Evolutionary conservation across 2,329 filamentous ascomycete species (phyloP).

Genomic region (Domatiomyces catenatus): DNA sequence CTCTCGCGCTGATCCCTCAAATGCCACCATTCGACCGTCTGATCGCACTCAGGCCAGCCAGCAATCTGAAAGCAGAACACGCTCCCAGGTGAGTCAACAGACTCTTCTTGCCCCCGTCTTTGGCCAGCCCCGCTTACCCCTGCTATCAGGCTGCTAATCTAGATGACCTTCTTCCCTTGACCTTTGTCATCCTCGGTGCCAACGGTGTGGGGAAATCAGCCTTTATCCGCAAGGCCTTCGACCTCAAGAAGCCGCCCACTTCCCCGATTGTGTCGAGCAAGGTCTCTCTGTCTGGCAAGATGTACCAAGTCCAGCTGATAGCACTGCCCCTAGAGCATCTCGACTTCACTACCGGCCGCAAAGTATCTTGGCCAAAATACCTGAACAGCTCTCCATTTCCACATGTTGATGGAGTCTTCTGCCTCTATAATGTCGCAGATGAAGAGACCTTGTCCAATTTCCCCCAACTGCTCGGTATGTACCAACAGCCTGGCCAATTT

Average conservation of each 20-base stretch:
- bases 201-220: slow-evolving; percentile 42
- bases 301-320: slow-evolving; percentile 42
- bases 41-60: background rate
- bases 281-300: slow-evolving; percentile 40
- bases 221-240: slow-evolving; percentile 43
- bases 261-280: slow-evolving; percentile 27
- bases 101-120: background rate
- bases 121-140: slow-evolving; percentile 1
- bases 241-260: slow-evolving; percentile 32
- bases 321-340: slow-evolving; percentile 41
- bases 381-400: slow-evolving; percentile 54
- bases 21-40: slow-evolving; percentile 3
- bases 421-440: slow-evolving; percentile 77
- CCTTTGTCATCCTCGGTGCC: slow-evolving; percentile 42
- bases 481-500: background rate
- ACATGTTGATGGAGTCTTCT: slow-evolving; percentile 64
- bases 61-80: background rate
- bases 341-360: slow-evolving; percentile 33
- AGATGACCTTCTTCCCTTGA: slow-evolving; percentile 35
- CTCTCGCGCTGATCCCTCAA: slow-evolving; percentile 4
- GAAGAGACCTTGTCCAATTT: slow-evolving; percentile 59
- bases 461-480: slow-evolving; percentile 62
- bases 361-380: slow-evolving; percentile 35
- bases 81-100: background rate
- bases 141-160: slow-evolving; percentile 6